Conservation (phyloP, 495 filamentous ascomycete genomes). For the Aspergillus incahuasiensis region DNA sequence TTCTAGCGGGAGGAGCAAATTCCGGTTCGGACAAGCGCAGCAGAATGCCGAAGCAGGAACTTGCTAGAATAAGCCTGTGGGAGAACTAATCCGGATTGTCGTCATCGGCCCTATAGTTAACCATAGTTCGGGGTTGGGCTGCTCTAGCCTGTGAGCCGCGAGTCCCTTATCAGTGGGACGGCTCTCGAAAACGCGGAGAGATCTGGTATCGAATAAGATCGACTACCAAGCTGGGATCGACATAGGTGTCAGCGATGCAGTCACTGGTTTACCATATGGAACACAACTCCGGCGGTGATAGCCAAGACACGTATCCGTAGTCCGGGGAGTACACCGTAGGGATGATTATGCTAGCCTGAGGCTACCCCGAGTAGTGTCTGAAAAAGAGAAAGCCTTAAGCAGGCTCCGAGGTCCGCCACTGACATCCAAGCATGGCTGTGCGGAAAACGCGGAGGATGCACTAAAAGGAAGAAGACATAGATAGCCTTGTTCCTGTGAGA, state of each 20-base stretch:
- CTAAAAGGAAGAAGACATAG: constrained; percentile 1
- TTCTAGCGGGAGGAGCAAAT: background rate
- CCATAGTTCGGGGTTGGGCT: background rate
- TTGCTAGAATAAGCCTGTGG: background rate
- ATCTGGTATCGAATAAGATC: constrained; percentile 15
- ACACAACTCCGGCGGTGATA: background rate
- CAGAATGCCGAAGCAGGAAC: background rate
- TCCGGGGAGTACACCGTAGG: no score
- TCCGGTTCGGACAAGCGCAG: background rate
- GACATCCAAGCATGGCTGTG: constrained; percentile 3
- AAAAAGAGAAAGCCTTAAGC: background rate
- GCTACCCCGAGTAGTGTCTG: no score
- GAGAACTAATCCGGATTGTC: background rate
- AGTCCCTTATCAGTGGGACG: constrained; percentile 26
- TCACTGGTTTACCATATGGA: background rate
- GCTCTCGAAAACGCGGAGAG: constrained; percentile 8
- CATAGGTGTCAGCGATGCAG: background rate
- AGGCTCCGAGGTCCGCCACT: background rate
- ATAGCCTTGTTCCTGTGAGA: background rate
- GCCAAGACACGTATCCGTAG: background rate
- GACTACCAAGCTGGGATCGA: constrained; percentile 1
- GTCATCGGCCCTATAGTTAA: background rate
- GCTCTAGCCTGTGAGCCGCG: constrained; percentile 7
- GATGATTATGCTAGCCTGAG: background rate
- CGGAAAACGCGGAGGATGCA: constrained; percentile 11